phyloP scores from a whole-genome alignment of 495 filamentous ascomycete species.

The Copromyces sp. region DNA sequence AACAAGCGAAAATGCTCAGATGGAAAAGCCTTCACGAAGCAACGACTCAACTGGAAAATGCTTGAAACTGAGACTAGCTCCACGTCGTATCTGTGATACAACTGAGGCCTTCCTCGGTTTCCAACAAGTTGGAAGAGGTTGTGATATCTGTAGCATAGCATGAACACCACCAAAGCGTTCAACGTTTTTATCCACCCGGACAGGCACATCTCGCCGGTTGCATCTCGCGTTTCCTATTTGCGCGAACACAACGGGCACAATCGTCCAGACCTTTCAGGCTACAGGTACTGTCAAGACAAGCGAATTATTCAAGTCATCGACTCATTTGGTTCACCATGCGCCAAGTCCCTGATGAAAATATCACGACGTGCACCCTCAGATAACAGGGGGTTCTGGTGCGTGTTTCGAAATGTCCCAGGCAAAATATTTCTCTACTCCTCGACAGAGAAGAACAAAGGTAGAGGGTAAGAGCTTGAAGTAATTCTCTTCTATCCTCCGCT shows the following conservation, averaged over 20 bases:
- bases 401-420: constrained; percentile 27
- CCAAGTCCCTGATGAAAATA: neutral
- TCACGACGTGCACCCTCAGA: neutral
- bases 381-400: neutral
- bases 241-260: neutral
- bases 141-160: neutral
- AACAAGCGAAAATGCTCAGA: neutral
- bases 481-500: constrained; percentile 56
- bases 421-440: constrained; percentile 37
- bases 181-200: neutral
- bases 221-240: neutral
- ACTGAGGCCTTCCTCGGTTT: neutral
- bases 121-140: neutral
- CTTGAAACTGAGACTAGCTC: neutral
- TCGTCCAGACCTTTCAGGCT: neutral
- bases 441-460: constrained; percentile 25
- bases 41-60: neutral
- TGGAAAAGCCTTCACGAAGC: neutral
- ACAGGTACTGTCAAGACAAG: neutral
- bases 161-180: neutral
- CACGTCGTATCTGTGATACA: neutral
- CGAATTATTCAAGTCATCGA: neutral
- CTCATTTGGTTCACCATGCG: neutral
- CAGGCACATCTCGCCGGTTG: neutral
- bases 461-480: constrained; percentile 42